Percentiles rank a stretch among this genome's conserved stretches.
These are phyloP conservation scores for Pythium sp. DNA, from an alignment of 352 stramenopile species.

Conservation along the genomic window DNA sequence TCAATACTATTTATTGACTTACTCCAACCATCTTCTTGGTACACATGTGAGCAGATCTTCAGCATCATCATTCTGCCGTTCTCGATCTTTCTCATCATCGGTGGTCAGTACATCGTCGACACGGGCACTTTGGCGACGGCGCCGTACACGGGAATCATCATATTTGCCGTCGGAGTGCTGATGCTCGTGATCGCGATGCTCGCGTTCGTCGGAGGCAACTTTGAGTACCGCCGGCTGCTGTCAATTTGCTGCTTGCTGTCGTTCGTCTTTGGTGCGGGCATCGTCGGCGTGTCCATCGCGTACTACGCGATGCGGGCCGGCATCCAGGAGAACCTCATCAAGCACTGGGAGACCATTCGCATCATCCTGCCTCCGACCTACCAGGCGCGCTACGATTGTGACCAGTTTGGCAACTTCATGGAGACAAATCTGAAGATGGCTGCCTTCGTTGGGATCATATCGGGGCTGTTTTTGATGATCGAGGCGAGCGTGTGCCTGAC, in stretches of 20 bases:
- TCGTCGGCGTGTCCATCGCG: constrained; percentile 51
- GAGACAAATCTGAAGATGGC: constrained; percentile 52
- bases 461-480: constrained; percentile 52
- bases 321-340: constrained; percentile 53
- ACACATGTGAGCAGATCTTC: constrained; percentile 38
- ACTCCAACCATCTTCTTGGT: neutral
- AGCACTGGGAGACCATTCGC: constrained; percentile 57
- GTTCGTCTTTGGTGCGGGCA: constrained; percentile 39
- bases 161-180: constrained; percentile 53
- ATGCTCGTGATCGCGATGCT: constrained; percentile 58
- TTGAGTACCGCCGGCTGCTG: constrained; percentile 78
- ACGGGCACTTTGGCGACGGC: constrained; percentile 56
- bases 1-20: neutral
- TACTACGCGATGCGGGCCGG: constrained; percentile 50
- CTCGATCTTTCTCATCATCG: constrained; percentile 62
- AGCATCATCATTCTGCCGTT: constrained; percentile 63
- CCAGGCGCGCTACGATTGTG: constrained; percentile 62
- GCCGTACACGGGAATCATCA: constrained; percentile 68
- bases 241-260: constrained; percentile 68
- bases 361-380: constrained; percentile 67
- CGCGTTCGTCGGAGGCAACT: constrained; percentile 62
- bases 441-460: constrained; percentile 58
- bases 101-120: constrained; percentile 74
- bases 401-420: constrained; percentile 55
- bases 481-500: constrained; percentile 51